Conservation (phyloP, 2,329 filamentous ascomycete genomes). For the Alternaria longipes region DNA sequence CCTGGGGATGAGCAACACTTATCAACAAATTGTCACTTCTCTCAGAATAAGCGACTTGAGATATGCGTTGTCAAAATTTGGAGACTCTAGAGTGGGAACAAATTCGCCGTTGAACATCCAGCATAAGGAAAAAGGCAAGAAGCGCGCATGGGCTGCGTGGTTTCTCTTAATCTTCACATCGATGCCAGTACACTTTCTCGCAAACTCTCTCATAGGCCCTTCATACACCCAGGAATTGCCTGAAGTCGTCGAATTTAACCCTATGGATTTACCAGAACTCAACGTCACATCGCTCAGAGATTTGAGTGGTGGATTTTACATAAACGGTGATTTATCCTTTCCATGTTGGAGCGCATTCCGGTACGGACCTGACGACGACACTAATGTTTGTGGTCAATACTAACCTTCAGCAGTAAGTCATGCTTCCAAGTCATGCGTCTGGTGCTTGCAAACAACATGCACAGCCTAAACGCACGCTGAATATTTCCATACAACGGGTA, state of each 20-base stretch:
- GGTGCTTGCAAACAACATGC: too few relatives aligned
- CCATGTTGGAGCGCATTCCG: not conserved
- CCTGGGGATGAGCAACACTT: not conserved
- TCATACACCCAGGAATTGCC: not conserved
- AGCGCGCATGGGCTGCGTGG: not conserved
- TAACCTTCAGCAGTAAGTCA: not conserved
- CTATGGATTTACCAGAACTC: not conserved
- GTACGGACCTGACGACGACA: not conserved
- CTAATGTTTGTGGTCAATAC: not conserved
- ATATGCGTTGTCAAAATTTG: not conserved
- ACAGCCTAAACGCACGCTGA: not conserved
- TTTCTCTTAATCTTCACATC: not conserved
- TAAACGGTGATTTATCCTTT: not conserved
- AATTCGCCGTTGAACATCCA: not conserved
- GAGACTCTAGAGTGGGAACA: not conserved
- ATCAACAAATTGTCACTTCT: not conserved
- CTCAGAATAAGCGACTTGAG: not conserved
- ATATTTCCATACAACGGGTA: not conserved
- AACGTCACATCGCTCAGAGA: too few relatives aligned
- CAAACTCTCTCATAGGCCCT: not conserved
- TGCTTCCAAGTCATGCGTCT: not conserved
- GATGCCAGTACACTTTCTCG: not conserved
- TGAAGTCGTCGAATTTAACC: not conserved
- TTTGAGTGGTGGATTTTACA: not conserved
- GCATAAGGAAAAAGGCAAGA: not conserved